These are phyloP conservation scores for Aspergillus ustus DNA, from an alignment of 2,329 filamentous ascomycete species.

Conservation along the genomic window DNA sequence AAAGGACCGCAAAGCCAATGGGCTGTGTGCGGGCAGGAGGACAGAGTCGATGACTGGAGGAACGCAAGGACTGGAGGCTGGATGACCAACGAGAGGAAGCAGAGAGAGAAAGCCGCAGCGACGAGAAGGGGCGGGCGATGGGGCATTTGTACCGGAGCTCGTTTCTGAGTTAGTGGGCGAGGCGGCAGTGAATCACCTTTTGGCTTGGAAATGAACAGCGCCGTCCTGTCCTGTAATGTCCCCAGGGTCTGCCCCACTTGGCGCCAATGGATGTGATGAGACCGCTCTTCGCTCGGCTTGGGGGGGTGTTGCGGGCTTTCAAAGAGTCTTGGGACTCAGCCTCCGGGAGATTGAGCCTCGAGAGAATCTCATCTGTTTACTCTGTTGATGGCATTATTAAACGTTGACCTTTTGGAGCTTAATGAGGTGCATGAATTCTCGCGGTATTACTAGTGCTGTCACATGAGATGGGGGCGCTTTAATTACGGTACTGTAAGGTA, in stretches of 20 bases:
- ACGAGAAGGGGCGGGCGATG: constrained; percentile 43
- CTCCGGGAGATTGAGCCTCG: neutral
- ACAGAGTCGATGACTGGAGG: constrained; percentile 29
- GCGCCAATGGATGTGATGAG: constrained; percentile 7
- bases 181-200: constrained; percentile 22
- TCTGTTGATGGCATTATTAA: neutral
- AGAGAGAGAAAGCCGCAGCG: constrained; percentile 41
- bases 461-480: neutral
- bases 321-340: neutral
- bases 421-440: neutral
- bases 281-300: neutral
- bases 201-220: constrained; percentile 18
- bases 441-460: neutral
- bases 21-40: constrained; percentile 28
- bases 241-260: constrained; percentile 25
- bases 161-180: constrained; percentile 22
- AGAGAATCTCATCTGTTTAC: neutral
- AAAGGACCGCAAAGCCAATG: constrained; percentile 25
- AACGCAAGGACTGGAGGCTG: constrained; percentile 35
- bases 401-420: too few species aligned
- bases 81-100: constrained; percentile 49
- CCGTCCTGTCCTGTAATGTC: constrained; percentile 24
- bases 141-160: constrained; percentile 45
- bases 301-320: too few species aligned
- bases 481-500: constrained; percentile 7